These are phyloP conservation scores for Xylariaceae sp. DNA, from an alignment of 2,329 filamentous ascomycete species.

Conservation along the genomic window DNA sequence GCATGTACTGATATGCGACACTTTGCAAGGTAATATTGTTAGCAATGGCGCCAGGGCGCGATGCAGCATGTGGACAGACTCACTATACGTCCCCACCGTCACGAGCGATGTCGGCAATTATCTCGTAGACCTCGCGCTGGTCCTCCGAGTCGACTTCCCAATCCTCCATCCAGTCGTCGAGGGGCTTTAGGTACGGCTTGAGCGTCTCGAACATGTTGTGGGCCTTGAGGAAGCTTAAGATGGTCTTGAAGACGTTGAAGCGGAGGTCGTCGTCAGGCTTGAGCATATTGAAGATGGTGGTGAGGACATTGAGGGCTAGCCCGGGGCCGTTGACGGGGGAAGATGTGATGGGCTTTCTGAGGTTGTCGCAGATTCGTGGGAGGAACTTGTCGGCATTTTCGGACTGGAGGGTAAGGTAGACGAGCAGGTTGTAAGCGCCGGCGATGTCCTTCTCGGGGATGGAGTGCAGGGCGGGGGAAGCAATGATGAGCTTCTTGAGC, in stretches of 20 bases:
- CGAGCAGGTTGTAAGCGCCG: constrained; percentile 92
- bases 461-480: constrained; percentile 71
- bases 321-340: constrained; percentile 81
- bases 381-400: constrained; percentile 82
- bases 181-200: constrained; percentile 75
- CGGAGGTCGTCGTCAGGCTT: constrained; percentile 71
- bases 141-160: constrained; percentile 84
- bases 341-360: constrained; percentile 79
- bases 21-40: constrained; percentile 23
- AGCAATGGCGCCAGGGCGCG: background rate
- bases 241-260: constrained; percentile 86
- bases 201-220: constrained; percentile 78
- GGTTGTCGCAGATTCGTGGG: constrained; percentile 81
- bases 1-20: constrained; percentile 63
- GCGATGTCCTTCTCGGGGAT: constrained; percentile 96
- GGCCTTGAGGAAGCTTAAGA: constrained; percentile 75
- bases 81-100: constrained; percentile 74
- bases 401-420: constrained; percentile 86
- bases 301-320: constrained; percentile 84
- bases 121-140: constrained; percentile 77
- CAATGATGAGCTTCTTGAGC: constrained; percentile 82
- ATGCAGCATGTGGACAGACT: constrained; percentile 32
- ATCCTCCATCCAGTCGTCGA: constrained; percentile 74
- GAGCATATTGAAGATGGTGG: constrained; percentile 95
- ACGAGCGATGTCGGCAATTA: constrained; percentile 74